A percentile compares a stretch with the other conserved stretches of the same genome.
Conservation (phyloP, 2,329 filamentous ascomycete genomes). For the Fusarium succisae region DNA sequence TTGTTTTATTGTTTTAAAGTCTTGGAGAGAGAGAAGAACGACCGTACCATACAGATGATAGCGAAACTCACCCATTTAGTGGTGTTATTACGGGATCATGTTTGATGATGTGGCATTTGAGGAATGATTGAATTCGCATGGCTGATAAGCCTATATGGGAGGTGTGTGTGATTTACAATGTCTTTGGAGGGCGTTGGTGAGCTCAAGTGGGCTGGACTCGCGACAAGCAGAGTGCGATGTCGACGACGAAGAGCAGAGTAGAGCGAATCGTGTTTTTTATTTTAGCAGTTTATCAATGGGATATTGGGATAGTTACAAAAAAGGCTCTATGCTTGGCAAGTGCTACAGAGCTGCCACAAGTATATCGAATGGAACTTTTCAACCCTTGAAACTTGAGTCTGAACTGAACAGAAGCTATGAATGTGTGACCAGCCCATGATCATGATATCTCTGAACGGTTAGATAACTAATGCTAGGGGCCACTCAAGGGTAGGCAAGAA, state of each 20-base stretch:
- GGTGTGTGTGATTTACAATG: conserved; percentile 37
- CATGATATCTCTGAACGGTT: neutral
- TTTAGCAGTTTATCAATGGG: conserved; percentile 36
- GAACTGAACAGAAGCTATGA: neutral
- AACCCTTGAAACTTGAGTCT: conserved; percentile 1
- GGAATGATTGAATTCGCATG: conserved; percentile 43
- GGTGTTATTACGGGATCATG: conserved; percentile 45
- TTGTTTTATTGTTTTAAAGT: conserved; percentile 26
- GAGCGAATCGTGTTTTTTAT: conserved; percentile 36
- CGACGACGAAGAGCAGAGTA: conserved; percentile 40
- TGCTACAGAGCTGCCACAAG: conserved; percentile 38
- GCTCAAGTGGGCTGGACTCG: conserved; percentile 45
- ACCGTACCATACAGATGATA: conserved; percentile 38
- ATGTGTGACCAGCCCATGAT: neutral
- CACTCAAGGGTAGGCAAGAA: neutral
- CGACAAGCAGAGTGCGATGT: conserved; percentile 20
- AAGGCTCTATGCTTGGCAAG: conserved; percentile 39
- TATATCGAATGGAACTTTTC: conserved; percentile 32
- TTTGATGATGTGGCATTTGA: conserved; percentile 46
- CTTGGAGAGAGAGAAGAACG: conserved; percentile 26
- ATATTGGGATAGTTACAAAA: conserved; percentile 42
- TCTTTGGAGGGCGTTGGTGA: conserved; percentile 43
- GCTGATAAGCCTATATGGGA: conserved; percentile 40
- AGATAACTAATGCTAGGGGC: neutral
- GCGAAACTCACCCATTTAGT: conserved; percentile 34